These are phyloP conservation scores for Hygrophila difformis DNA, from an alignment of 257 asterid species.

Conservation along the genomic window DNA sequence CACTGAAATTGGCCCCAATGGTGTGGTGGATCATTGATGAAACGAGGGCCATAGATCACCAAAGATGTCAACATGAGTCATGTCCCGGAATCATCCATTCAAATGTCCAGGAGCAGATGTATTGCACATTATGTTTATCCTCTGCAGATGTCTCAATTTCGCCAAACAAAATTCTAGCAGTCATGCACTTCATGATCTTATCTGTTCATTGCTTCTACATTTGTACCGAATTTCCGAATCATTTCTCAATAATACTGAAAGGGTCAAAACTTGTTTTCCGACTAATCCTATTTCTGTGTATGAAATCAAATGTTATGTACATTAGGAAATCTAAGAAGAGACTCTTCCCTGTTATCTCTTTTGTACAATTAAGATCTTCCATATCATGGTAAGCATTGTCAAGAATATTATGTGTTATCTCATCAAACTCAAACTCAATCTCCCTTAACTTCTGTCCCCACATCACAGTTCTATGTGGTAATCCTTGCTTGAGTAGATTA, in stretches of 20 bases:
- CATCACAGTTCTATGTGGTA: conserved; percentile 65
- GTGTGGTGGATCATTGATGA: conserved; percentile 2
- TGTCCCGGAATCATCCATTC: conserved; percentile 10
- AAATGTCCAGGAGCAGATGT: conserved; percentile 2
- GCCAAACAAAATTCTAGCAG: conserved; percentile 5
- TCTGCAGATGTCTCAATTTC: conserved; percentile 11
- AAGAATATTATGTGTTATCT: conserved; percentile 54
- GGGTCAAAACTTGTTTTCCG: conserved; percentile 22
- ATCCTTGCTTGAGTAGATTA: conserved; percentile 73
- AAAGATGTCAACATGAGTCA: conserved; percentile 6
- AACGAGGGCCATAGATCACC: background rate
- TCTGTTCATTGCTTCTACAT: conserved; percentile 26
- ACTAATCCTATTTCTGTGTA: conserved; percentile 33
- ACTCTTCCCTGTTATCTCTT: conserved; percentile 55
- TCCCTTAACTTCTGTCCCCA: conserved; percentile 84
- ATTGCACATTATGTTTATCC: conserved; percentile 11
- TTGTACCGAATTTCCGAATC: conserved; percentile 17
- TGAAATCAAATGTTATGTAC: conserved; percentile 69
- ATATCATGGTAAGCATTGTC: conserved; percentile 49
- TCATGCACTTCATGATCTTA: conserved; percentile 20
- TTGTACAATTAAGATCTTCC: conserved; percentile 32
- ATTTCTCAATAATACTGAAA: conserved; percentile 26
- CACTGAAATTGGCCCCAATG: conserved; percentile 7
- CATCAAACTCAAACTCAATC: conserved; percentile 72
- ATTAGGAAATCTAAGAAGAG: conserved; percentile 78